These are phyloP conservation scores for Mortierella claussenii DNA, from an alignment of 192 early-diverging fungal genomes.

Conservation along the genomic window DNA sequence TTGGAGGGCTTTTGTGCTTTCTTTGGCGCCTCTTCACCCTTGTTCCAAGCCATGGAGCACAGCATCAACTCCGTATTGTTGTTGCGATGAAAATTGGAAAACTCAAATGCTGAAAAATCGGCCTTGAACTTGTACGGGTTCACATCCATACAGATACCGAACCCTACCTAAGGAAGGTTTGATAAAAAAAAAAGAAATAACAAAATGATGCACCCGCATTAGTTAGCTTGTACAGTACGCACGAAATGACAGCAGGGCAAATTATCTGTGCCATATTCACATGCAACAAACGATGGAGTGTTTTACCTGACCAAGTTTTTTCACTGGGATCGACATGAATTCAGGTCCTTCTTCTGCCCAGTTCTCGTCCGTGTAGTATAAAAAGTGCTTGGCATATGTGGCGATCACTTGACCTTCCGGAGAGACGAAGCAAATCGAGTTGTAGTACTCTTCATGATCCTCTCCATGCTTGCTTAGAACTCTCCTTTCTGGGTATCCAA, in stretches of 20 bases:
- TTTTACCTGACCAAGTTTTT: slow-evolving; percentile 66
- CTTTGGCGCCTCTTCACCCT: slow-evolving; percentile 28
- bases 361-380: slow-evolving; percentile 75
- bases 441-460: slow-evolving; percentile 61
- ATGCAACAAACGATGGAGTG: not conserved
- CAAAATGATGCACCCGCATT: not conserved
- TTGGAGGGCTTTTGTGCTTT: slow-evolving; percentile 10
- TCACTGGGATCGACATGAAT: slow-evolving; percentile 64
- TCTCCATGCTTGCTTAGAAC: slow-evolving; percentile 5
- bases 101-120: slow-evolving; percentile 74
- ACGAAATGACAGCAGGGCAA: too few relatives aligned
- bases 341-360: slow-evolving; percentile 80
- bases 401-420: slow-evolving; percentile 57
- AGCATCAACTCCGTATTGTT: slow-evolving; percentile 62
- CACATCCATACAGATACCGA: slow-evolving; percentile 89
- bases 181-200: not conserved
- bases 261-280: too few relatives aligned
- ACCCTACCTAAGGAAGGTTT: slow-evolving; percentile 61
- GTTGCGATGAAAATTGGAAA: slow-evolving; percentile 68
- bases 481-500: slow-evolving; percentile 74
- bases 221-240: too few relatives aligned
- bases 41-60: slow-evolving; percentile 79
- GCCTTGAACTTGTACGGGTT: slow-evolving; percentile 80
- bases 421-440: slow-evolving; percentile 69
- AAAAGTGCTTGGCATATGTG: slow-evolving; percentile 77